Evolutionary conservation across 1,139 yeast genomes (phyloP), one percentile per base, ranked within the genome.

Genomic region (Suhomyces bokatorum): DNA sequence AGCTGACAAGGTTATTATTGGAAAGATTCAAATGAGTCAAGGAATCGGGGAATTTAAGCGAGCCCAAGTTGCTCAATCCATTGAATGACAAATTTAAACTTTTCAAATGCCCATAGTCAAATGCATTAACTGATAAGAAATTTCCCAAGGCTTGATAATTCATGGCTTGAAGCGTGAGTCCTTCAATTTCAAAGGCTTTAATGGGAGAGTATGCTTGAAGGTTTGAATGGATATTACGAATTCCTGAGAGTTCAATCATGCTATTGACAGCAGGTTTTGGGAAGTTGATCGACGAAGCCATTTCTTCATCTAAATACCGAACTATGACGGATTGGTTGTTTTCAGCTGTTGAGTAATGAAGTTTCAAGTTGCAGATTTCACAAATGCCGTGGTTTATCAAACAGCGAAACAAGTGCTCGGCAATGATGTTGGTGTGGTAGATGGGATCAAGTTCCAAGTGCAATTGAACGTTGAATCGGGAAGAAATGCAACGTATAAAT

Each of bases 31-130:
- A 48, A 24, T 46, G 39, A 12, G 37, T 33, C 16, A 48, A 39
- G 11, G 43, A 30, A 2, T 39, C 10, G 5, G 51, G 51, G 15
- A 48, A 46, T 20, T 29, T 29, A 10, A 59, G 43, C 5, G 39
- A 30, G 1, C 54, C 37, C 24, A 51, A 40, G 35, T 59, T 62
- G 20, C 39, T 48, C 13, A 64, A 44, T 27, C 51, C 52, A 32
- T 62, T 62, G 44, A 50, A 62, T 3, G 66, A 62, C 32, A 63
- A 52, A 43, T 63, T 62, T 35, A 63, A 47, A 14, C n/a, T 31
- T 28, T 35, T 33, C 27, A 44, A 41, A 2, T 27, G 17, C 2
- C 12, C 11, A 11, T 40, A 38, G 28, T 40, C 35, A 2, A 37
- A 31, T 10, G 38, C 10, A 39, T 39, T 39, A 11, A 32, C 12